Percentiles rank a stretch among this genome's conserved stretches.
Evolutionary conservation across 202 grass and related monocot species (phyloP).

Genomic region (Setaria viridis): DNA sequence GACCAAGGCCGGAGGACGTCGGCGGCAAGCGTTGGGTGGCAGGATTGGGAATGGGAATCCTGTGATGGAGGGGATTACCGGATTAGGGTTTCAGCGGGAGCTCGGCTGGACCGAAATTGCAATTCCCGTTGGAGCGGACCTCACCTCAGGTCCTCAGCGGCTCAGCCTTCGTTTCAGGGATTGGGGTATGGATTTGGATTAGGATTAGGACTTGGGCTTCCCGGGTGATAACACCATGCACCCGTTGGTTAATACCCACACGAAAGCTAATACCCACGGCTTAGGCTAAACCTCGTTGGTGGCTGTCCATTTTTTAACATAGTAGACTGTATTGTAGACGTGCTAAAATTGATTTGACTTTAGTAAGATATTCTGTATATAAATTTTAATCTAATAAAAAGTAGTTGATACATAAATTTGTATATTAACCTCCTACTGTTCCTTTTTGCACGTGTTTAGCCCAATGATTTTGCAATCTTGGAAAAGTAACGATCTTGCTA

Average conservation of each 20-base stretch:
- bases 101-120: not conserved
- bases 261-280: no score
- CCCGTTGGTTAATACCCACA: no score
- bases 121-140: conserved; percentile 8
- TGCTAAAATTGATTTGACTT: no score
- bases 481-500: not conserved
- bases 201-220: conserved; percentile 10
- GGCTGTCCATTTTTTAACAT: no score
- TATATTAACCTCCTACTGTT: no score
- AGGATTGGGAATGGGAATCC: conserved; percentile 55
- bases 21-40: not conserved
- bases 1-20: not conserved
- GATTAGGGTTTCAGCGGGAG: conserved; percentile 29
- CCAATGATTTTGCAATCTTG: not conserved
- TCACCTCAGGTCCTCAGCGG: not conserved
- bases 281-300: no score
- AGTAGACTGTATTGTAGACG: no score
- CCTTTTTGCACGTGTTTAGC: no score
- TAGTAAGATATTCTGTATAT: no score
- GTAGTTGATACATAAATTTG: no score
- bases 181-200: conserved; percentile 30
- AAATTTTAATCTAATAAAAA: no score
- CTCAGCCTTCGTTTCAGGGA: not conserved
- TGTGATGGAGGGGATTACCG: not conserved
- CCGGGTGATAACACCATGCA: not conserved